These are phyloP conservation scores for Aegilops longissima DNA, from an alignment of 176 grass and related monocot species.

Conservation along the genomic window DNA sequence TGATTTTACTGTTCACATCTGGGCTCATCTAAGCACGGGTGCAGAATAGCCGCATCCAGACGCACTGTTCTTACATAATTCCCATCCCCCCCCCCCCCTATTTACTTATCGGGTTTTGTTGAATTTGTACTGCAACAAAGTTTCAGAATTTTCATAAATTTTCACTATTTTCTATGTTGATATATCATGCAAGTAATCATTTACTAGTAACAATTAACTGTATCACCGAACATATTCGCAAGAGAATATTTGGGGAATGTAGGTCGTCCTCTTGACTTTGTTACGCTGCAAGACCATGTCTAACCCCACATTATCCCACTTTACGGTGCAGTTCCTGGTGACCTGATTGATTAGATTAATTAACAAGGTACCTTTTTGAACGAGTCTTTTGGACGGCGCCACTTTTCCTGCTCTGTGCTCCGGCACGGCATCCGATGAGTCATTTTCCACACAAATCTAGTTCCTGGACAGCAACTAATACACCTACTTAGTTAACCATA, in stretches of 20 bases:
- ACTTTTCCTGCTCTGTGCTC: neutral
- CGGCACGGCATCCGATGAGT: neutral
- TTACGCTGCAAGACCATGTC: neutral
- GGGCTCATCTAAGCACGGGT: too few relatives aligned
- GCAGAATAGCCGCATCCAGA: too few relatives aligned
- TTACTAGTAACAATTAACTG: too few relatives aligned
- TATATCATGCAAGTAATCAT: too few relatives aligned
- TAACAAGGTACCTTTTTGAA: neutral
- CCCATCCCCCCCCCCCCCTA: neutral
- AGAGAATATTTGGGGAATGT: neutral
- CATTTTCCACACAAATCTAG: constrained; percentile 16
- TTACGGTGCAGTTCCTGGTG: neutral
- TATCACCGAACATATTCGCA: neutral
- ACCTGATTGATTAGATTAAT: neutral
- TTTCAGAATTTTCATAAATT: too few relatives aligned
- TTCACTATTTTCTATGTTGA: too few relatives aligned
- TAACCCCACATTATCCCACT: neutral
- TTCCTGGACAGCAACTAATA: neutral
- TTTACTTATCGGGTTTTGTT: neutral
- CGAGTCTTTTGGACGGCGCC: neutral
- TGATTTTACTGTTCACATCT: too few relatives aligned
- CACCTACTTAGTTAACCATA: neutral
- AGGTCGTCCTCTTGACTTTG: neutral
- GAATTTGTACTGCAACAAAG: too few relatives aligned
- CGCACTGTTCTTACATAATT: neutral